Base-by-base conservation (phyloP, 2,329 filamentous ascomycete species). In the Claviceps sp. region DNA sequence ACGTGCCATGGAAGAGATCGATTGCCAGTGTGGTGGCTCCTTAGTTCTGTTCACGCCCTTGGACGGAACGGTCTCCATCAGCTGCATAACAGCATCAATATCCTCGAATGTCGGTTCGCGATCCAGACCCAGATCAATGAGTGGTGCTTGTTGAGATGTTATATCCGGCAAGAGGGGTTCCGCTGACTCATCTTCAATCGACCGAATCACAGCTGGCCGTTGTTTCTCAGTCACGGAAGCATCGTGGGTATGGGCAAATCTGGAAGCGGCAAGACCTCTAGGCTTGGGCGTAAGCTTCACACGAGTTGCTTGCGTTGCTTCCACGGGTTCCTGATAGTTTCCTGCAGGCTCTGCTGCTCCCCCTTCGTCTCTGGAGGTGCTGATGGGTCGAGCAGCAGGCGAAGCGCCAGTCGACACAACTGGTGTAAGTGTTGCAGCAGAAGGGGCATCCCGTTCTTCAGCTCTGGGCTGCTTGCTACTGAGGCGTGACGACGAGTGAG, bases 71-170 rank as follows among this genome's bases (percentile, higher is more conserved):
- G 75, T 79, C 53, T 83, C 78, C 59, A 96, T 77, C 54, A 93
- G 85, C 57, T 84, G 80, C 88, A 97, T 95, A 50, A 96, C 82
- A 45, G 85, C 88, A 70, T 96, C 90, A 60, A 96, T 90, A 62
- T 96, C 89, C 58, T 91, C 84, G 59, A 87, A 87, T 0, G 83
- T 79, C 6, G 71, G 74, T 55, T 73, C 72, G 20, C 61, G 60
- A 6, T 62, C 61, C 4, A 59, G 48, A 16, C 53, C 38, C 20
- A 50, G 23, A 17, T 53, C 49, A 22, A 49, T 43, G 9, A 34
- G 42, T 20, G 39, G 39, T 17, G 26, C 20, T 17, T 45, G 3
- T 17, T 44, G 45, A 20, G 40, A 45, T 16, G 23, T 17, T 6
- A 22, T 23, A 13, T 53, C 47, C 23, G 39, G 42, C 47, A 47